Evolutionary conservation across 768 basidiomycete genomes (phyloP), one percentile per base, ranked within the genome.

Genomic region (Hypsizygus marmoreus): DNA sequence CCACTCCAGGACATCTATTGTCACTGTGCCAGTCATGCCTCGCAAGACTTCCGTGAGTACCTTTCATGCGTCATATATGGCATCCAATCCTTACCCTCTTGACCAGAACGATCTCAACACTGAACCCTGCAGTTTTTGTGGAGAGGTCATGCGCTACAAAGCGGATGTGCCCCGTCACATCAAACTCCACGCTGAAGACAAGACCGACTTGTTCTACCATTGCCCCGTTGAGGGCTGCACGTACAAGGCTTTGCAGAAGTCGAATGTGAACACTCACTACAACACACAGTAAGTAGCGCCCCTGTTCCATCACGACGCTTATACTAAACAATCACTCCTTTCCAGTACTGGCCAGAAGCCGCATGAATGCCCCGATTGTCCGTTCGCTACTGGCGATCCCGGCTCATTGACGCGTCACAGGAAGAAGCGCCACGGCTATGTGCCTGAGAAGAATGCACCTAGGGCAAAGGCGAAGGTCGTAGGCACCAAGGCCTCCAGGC

Each of bases 251-350:
- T 51, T 67, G 8, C 68, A 69, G 33, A 58, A 52, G 37, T 62
- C 62, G 4, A 69, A 69, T 35, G 35, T 69, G 4, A 56, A 57
- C 14, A 66, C 65, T n/a, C 68, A 69, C 47, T 54, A 59, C 20
- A 50, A 53, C 30, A 64, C 48, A 23, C 68, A 69, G 66, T 68
- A 46, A 51, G 61, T 56, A 31, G 4, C 8, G 30, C 28, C 3
- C 9, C 24, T 14, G 11, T 13, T 26, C 29, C 1, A 1, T 13
- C 31, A 4, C 45, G 13, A 20, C 0, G 11, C 36, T 9, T 19
- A 7, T 29, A 30, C 40, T 48, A 13, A 49, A 28, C 28, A 4
- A 36, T n/a, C 34, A 14, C 23, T 16, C 30, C 31, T 30, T 32
- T 30, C 22, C 32, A 69, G 66, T 37, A 65, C 63, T 20, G 61